A percentile compares a stretch with the other conserved stretches of the same genome.
Evolutionary conservation across 495 filamentous ascomycete genomes (phyloP).

Genomic region (Astrothelium macrocarpum): DNA sequence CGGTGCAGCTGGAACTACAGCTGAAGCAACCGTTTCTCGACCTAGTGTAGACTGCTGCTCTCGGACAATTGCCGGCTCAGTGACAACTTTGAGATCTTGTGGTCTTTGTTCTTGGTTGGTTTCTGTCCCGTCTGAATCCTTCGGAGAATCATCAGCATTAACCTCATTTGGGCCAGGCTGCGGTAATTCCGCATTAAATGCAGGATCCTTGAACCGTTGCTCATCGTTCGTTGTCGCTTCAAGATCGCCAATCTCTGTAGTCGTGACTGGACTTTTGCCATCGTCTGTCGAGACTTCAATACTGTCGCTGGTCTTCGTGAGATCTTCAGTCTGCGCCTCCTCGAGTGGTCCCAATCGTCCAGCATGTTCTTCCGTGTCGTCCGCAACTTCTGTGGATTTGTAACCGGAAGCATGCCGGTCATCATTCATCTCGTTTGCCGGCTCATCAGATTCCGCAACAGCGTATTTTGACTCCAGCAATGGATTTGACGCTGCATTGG

Average conservation of each 20-base stretch:
- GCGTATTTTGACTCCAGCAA: background rate
- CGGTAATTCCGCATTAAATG: background rate
- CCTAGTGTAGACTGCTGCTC: background rate
- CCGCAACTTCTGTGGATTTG: background rate
- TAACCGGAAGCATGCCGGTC: background rate
- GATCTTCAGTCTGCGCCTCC: background rate
- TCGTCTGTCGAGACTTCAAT: too few species aligned
- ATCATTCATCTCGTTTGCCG: background rate
- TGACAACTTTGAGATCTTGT: background rate
- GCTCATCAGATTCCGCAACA: background rate
- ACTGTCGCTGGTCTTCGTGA: background rate
- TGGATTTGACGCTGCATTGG: background rate
- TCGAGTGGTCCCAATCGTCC: background rate
- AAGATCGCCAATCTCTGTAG: too few species aligned
- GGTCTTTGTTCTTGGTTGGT: background rate
- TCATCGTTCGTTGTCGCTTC: background rate
- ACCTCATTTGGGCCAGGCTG: background rate
- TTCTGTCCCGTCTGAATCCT: background rate
- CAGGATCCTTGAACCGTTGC: background rate
- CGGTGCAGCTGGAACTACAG: background rate
- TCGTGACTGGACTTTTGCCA: too few species aligned
- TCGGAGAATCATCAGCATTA: background rate
- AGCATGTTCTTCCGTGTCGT: background rate
- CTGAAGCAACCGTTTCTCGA: background rate
- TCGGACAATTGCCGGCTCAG: background rate